Evolutionary conservation across 352 stramenopile genomes (phyloP).

Genomic region (Phytophthora pini): DNA sequence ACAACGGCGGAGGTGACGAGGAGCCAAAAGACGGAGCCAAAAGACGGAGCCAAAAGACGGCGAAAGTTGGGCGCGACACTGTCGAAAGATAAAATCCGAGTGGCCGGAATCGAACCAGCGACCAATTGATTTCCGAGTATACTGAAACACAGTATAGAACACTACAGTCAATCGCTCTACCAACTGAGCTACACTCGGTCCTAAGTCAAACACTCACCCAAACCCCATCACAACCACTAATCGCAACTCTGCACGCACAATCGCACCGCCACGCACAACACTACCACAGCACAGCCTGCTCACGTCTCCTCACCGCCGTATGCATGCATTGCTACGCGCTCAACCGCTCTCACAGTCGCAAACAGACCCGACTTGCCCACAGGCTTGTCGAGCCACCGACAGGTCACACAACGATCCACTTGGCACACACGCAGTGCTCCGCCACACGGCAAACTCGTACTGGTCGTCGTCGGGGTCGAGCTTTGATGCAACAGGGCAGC

Average conservation of each 20-base stretch:
- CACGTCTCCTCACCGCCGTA: not conserved
- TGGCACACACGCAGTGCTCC: not conserved
- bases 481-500: no score
- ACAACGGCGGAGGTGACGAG: no score
- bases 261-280: no score
- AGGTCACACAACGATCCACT: not conserved
- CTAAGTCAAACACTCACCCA: not conserved
- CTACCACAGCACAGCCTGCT: not conserved
- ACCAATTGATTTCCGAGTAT: not conserved
- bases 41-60: no score
- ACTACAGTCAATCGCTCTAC: conserved; percentile 25
- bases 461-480: no score
- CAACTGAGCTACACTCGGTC: not conserved
- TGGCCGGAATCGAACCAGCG: not conserved
- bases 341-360: not conserved
- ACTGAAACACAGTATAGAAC: conserved; percentile 22
- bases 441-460: not conserved
- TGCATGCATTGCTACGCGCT: not conserved
- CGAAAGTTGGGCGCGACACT: no score
- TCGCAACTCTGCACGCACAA: no score
- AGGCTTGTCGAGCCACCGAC: not conserved
- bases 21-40: no score
- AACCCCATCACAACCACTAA: not conserved
- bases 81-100: no score
- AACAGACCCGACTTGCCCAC: not conserved